Percentiles rank a stretch among this genome's conserved stretches.
Conservation (phyloP, 2,329 filamentous ascomycete species). For the Colletotrichum tofieldiae region DNA sequence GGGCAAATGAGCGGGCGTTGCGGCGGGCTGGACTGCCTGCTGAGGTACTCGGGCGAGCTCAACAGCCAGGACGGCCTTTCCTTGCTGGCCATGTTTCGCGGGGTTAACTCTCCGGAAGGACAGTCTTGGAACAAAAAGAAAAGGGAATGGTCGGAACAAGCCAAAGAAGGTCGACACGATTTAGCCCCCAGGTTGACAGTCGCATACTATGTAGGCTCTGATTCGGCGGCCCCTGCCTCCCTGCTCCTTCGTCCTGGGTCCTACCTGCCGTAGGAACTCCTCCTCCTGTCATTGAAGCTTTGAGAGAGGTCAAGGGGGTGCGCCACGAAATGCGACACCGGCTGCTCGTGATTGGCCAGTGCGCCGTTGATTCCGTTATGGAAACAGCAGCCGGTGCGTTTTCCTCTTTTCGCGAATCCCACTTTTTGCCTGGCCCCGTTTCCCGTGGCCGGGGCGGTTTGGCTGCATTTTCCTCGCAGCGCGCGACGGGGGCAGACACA, state of each 20-base stretch:
- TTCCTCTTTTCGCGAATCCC: constrained; percentile 7
- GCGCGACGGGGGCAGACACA: neutral
- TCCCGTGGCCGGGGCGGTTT: constrained; percentile 2
- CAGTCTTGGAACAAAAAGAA: neutral
- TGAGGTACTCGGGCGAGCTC: neutral
- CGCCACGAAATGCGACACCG: constrained; percentile 22
- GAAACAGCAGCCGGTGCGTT: constrained; percentile 4
- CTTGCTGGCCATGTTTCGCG: neutral
- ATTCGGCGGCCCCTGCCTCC: neutral
- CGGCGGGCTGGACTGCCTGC: neutral
- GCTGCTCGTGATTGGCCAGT: constrained; percentile 17
- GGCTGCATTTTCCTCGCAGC: neutral
- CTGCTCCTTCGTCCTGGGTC: too few relatives aligned
- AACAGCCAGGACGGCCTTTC: neutral
- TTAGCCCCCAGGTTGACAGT: neutral
- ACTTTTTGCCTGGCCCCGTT: constrained; percentile 35
- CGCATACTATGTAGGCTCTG: neutral
- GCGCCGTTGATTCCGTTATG: constrained; percentile 20
- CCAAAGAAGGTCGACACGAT: neutral
- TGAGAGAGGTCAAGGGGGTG: neutral
- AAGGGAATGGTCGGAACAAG: constrained; percentile 1
- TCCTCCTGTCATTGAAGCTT: too few relatives aligned
- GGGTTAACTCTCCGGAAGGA: neutral
- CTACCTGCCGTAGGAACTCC: too few relatives aligned
- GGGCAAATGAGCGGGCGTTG: constrained; percentile 32